A percentile compares a stretch with the other conserved stretches of the same genome.
phyloP scores from a whole-genome alignment of 2,329 filamentous ascomycete species.

The Blumeria hordei region DNA sequence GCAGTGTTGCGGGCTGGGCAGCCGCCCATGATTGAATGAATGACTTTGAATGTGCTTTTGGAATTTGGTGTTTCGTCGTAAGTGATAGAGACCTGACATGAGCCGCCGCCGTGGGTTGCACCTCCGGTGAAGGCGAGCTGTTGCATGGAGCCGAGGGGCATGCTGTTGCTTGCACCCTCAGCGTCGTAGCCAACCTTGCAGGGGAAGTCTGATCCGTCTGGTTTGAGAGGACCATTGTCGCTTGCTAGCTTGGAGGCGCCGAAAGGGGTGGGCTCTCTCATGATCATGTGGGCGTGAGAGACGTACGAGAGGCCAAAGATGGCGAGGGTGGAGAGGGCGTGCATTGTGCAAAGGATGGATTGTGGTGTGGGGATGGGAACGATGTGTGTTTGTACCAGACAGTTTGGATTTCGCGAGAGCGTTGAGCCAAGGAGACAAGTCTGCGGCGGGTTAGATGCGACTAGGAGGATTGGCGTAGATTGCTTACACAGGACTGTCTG shows the following conservation, averaged over 20 bases:
- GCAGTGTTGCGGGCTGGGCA: constrained; percentile 39
- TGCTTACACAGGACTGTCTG: too few relatives aligned
- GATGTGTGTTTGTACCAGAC: too few relatives aligned
- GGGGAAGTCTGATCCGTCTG: constrained; percentile 45
- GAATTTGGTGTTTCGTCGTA: constrained; percentile 47
- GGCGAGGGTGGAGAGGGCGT: constrained; percentile 27
- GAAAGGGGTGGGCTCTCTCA: constrained; percentile 45
- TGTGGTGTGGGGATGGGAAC: too few relatives aligned
- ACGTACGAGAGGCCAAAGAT: constrained; percentile 31
- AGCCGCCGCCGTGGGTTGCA: constrained; percentile 74
- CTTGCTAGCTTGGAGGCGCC: constrained; percentile 16
- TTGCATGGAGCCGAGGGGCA: constrained; percentile 37
- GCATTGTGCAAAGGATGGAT: constrained; percentile 14
- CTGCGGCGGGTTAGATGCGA: too few relatives aligned
- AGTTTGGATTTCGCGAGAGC: too few relatives aligned
- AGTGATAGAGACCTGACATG: constrained; percentile 72
- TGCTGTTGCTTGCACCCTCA: constrained; percentile 27
- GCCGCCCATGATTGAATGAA: constrained; percentile 68
- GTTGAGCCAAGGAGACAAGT: too few relatives aligned
- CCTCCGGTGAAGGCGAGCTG: constrained; percentile 40
- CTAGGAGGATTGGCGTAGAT: too few relatives aligned
- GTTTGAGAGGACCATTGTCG: constrained; percentile 39
- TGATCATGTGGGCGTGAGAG: constrained; percentile 51
- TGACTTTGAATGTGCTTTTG: constrained; percentile 58
- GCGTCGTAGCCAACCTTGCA: constrained; percentile 44